A percentile compares a stretch with the other conserved stretches of the same genome.
These are phyloP conservation scores for Mentha longifolia DNA, from an alignment of 257 asterid species.

Conservation along the genomic window DNA sequence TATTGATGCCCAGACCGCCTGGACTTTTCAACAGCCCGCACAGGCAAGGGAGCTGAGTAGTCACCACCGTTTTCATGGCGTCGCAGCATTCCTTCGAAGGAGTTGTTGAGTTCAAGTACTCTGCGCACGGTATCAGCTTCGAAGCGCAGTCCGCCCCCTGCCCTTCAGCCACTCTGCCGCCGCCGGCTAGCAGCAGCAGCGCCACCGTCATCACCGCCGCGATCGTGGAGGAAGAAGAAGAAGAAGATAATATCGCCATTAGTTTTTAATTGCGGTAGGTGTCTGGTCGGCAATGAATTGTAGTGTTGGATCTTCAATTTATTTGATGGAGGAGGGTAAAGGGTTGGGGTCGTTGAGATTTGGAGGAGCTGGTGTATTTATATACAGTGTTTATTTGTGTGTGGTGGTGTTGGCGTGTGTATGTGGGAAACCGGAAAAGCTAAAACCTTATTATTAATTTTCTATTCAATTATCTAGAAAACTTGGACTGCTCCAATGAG, in stretches of 20 bases:
- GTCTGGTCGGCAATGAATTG: background rate
- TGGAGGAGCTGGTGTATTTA: background rate
- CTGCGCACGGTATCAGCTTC: conserved; percentile 41
- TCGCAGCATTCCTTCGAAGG: conserved; percentile 49
- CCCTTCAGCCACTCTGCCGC: conserved; percentile 34
- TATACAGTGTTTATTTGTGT: background rate
- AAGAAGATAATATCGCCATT: conserved; percentile 23
- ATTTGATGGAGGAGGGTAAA: background rate
- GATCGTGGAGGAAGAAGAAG: conserved; percentile 8
- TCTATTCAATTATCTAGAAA: background rate
- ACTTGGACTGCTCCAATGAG: no score
- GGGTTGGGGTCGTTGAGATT: background rate
- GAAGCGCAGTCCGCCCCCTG: conserved; percentile 44
- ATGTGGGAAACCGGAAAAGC: background rate
- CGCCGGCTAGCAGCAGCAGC: conserved; percentile 35
- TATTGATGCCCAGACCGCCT: conserved; percentile 27
- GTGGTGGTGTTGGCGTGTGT: background rate
- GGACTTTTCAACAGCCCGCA: conserved; percentile 46
- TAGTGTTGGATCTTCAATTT: no score
- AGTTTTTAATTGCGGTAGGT: background rate
- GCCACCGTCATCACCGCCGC: conserved; percentile 34
- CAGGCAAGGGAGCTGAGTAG: conserved; percentile 50
- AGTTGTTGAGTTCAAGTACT: conserved; percentile 42
- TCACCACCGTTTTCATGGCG: conserved; percentile 43
- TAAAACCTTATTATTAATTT: background rate